Base-by-base conservation (phyloP, 345 rosid species). In the Durio zibethinus region DNA sequence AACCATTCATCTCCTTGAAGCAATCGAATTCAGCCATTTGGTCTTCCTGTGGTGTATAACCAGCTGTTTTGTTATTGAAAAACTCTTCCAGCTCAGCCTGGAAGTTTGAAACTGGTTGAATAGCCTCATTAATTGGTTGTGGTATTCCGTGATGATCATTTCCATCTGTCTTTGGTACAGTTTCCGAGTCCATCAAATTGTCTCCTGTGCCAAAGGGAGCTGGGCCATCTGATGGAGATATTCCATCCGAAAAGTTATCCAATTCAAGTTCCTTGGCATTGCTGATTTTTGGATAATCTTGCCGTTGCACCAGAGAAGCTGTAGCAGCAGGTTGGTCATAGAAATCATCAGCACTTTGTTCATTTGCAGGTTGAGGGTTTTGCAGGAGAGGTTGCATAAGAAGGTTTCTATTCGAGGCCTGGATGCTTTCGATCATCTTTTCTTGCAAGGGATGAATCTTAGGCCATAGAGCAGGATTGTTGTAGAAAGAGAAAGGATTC, bases 401-500 rank as follows among this genome's bases (percentile, higher is more conserved):
- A 71, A 69, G 45, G 61, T 69, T 84, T 50, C 79, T 78, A 72
- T 29, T 78, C 23, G 87, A 61, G 21, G 89, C 72, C 64, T 85
- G 89, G 40, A 85, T 85, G 47, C 62, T 78, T 52, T 78, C 81
- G 71, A 81, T 66, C 73, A 85, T 60, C 72, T 87, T 88, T 67
- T 85, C 86, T 21, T 88, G 89, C 62, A 76, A 64, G 76, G 95
- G 93, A 15, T 87, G 94, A 73, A 92, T 75, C 84, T 93, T 92
- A 42, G 98, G 97, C 94, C 94, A 89, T 18, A 89, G 86, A 25
- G 86, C 79, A 35, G 92, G 97, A 67, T 83, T 88, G 86, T 80
- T 86, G 86, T 87, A 86, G 83, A 87, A 85, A 77, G 92, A 80
- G 62, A 86, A 77, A 66, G 97, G 93, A 82, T 80, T 88, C 48